Evolutionary conservation across 1,284 basidiomycete genomes (phyloP).

Genomic region (Apiotrichum sp.): DNA sequence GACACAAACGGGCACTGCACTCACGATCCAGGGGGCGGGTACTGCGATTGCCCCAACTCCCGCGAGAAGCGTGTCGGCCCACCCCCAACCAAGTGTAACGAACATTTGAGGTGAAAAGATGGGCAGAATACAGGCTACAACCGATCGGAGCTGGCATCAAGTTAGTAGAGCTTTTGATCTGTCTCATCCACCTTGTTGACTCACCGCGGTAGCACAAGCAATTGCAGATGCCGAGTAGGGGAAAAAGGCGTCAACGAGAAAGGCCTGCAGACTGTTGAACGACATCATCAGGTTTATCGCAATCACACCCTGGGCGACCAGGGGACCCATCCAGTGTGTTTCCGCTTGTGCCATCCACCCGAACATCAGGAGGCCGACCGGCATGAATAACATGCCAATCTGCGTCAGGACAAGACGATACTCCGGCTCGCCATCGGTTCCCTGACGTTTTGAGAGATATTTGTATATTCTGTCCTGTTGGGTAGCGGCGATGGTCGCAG

Average conservation of each 20-base stretch:
- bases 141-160: constrained; percentile 28
- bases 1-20: constrained; percentile 7
- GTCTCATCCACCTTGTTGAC: constrained; percentile 3
- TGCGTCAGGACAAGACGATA: constrained; percentile 47
- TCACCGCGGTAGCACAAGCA: constrained; percentile 43
- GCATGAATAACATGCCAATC: constrained; percentile 49
- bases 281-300: constrained; percentile 44
- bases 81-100: constrained; percentile 48
- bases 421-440: constrained; percentile 42
- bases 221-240: constrained; percentile 50
- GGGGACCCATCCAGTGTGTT: constrained; percentile 45
- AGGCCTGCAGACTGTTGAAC: constrained; percentile 47
- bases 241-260: constrained; percentile 49
- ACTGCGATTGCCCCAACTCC: constrained; percentile 43
- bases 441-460: constrained; percentile 28
- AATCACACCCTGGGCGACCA: constrained; percentile 35
- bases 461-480: constrained; percentile 49
- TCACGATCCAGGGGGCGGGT: constrained; percentile 45
- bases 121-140: constrained; percentile 47
- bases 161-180: too few species aligned
- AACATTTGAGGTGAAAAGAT: constrained; percentile 48
- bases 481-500: constrained; percentile 42
- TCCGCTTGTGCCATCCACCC: constrained; percentile 42
- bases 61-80: constrained; percentile 47
- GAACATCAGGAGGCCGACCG: constrained; percentile 47